phyloP scores from a whole-genome alignment of 495 filamentous ascomycete genomes.

The Penicillium angulare region DNA sequence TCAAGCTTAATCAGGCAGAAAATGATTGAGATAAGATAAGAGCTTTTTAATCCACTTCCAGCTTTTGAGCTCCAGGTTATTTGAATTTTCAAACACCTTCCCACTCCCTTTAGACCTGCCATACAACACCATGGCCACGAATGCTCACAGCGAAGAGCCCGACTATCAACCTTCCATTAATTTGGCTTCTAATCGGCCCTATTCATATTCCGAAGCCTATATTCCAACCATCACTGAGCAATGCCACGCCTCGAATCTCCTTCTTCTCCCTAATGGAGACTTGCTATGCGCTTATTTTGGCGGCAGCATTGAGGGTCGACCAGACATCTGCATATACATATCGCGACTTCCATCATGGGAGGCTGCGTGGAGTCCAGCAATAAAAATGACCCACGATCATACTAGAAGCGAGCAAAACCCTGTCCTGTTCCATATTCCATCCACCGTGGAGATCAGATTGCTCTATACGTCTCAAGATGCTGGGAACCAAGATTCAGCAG shows the following conservation, averaged over 20 bases:
- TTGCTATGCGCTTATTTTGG: conserved; percentile 26
- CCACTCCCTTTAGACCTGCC: not conserved
- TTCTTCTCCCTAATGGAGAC: conserved; percentile 22
- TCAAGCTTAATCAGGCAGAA: not conserved
- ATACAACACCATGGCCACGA: conserved; percentile 5
- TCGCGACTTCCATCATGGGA: conserved; percentile 12
- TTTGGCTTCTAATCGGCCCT: not conserved
- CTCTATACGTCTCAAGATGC: conserved; percentile 25
- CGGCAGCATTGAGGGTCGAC: conserved; percentile 27
- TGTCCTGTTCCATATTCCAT: conserved; percentile 17
- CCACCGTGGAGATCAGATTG: conserved; percentile 18
- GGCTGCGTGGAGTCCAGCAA: conserved; percentile 9
- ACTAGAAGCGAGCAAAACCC: conserved; percentile 28
- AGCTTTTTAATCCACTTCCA: not conserved
- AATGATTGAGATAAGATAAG: conserved; percentile 8
- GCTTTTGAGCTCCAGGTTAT: not conserved
- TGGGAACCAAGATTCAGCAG: conserved; percentile 25
- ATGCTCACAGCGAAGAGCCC: not conserved
- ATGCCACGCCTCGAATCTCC: conserved; percentile 27
- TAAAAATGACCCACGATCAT: conserved; percentile 22
- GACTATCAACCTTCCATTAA: conserved; percentile 7
- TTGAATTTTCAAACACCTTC: not conserved
- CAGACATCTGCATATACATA: conserved; percentile 27
- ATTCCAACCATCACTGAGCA: conserved; percentile 24
- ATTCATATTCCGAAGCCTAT: conserved; percentile 14